Conservation (phyloP, 495 filamentous ascomycete species). For the Xeromyces bisporus region DNA sequence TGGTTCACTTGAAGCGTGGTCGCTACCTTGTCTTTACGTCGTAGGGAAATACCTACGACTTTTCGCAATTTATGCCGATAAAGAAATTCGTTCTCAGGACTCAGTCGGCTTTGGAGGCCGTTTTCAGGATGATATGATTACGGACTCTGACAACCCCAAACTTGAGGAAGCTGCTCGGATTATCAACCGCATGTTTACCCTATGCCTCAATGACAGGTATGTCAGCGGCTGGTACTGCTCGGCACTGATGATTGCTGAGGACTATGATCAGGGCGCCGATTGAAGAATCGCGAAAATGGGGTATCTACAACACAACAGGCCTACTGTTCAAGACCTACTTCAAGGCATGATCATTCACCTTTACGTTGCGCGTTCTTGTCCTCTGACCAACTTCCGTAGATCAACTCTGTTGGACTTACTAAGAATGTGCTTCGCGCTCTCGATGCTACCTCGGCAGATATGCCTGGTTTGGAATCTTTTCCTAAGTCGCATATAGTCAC, state of each 20-base stretch:
- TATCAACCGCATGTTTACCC: constrained; percentile 72
- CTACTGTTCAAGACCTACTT: constrained; percentile 97
- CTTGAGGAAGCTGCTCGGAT: constrained; percentile 78
- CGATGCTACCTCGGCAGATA: constrained; percentile 53
- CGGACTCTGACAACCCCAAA: constrained; percentile 52
- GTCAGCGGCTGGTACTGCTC: constrained; percentile 10
- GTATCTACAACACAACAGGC: constrained; percentile 80
- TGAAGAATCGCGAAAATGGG: constrained; percentile 92
- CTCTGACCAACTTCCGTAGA: constrained; percentile 15
- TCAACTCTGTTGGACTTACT: constrained; percentile 72
- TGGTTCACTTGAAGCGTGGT: constrained; percentile 58
- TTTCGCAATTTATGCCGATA: constrained; percentile 80
- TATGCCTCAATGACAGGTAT: constrained; percentile 80
- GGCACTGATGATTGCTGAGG: constrained; percentile 2
- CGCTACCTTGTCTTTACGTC: constrained; percentile 71
- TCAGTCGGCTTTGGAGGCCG: constrained; percentile 24
- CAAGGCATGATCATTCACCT: constrained; percentile 33
- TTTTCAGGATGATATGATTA: constrained; percentile 62
- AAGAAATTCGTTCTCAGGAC: constrained; percentile 27
- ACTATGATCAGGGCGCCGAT: constrained; percentile 50
- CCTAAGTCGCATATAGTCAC: constrained; percentile 87
- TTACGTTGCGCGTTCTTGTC: not conserved
- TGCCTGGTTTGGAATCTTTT: constrained; percentile 56
- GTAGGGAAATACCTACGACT: constrained; percentile 65
- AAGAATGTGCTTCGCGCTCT: constrained; percentile 80